Percentiles rank a stretch among this genome's conserved stretches.
These are phyloP conservation scores for Fusarium tjaetaba DNA, from an alignment of 2,329 filamentous ascomycete species.

Conservation along the genomic window DNA sequence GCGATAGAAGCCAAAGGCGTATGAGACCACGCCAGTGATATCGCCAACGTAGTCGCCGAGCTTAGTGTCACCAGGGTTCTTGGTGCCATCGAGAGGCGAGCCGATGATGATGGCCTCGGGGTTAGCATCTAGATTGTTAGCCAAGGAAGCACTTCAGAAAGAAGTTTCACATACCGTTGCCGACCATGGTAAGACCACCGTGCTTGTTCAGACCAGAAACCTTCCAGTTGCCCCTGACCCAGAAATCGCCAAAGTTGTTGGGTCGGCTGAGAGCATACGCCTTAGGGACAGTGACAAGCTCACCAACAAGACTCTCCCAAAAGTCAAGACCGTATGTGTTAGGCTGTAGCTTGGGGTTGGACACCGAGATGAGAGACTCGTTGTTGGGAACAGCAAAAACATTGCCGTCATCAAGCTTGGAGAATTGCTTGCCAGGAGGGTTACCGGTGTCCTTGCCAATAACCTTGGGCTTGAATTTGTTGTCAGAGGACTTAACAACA, in stretches of 20 bases:
- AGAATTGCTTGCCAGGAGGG: slow-evolving; percentile 71
- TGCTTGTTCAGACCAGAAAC: slow-evolving; percentile 70
- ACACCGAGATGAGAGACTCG: slow-evolving; percentile 62
- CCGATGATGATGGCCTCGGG: slow-evolving; percentile 75
- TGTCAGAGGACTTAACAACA: slow-evolving; percentile 62
- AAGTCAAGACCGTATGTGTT: slow-evolving; percentile 74
- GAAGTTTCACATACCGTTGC: slow-evolving; percentile 54
- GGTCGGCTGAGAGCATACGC: slow-evolving; percentile 68
- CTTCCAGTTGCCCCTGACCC: slow-evolving; percentile 73
- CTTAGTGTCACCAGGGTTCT: slow-evolving; percentile 67
- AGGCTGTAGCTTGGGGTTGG: slow-evolving; percentile 70
- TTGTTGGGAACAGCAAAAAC: slow-evolving; percentile 74
- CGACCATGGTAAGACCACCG: slow-evolving; percentile 71
- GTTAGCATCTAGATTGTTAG: slow-evolving; percentile 64
- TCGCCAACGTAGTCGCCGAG: slow-evolving; percentile 72
- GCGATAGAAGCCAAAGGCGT: slow-evolving; percentile 75
- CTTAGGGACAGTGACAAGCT: slow-evolving; percentile 71
- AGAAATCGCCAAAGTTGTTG: slow-evolving; percentile 74
- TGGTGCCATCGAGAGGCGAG: slow-evolving; percentile 70
- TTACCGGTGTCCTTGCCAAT: slow-evolving; percentile 66
- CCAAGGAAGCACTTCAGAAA: background rate
- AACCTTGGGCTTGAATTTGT: slow-evolving; percentile 65
- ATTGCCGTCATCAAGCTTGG: slow-evolving; percentile 70
- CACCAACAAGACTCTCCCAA: slow-evolving; percentile 75
- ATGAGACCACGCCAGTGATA: slow-evolving; percentile 74